Conservation (phyloP, 345 rosid species). For the Murraya koenigii region DNA sequence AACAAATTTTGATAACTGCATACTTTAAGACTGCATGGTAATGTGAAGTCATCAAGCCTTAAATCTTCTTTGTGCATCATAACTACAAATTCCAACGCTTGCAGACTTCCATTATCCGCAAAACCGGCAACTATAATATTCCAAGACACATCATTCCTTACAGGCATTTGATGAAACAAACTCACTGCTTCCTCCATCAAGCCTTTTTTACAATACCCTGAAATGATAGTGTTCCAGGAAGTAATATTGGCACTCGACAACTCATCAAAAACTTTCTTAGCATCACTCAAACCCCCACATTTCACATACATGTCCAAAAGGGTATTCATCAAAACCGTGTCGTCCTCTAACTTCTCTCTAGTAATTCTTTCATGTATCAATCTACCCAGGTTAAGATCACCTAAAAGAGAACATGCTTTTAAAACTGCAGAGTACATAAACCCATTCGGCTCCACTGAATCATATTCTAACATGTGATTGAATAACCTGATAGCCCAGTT, state of each 20-base stretch:
- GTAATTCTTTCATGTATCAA: constrained; percentile 42
- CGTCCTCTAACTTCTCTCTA: constrained; percentile 36
- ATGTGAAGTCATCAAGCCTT: constrained; percentile 56
- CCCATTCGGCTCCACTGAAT: constrained; percentile 45
- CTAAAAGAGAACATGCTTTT: constrained; percentile 61
- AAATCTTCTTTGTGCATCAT: constrained; percentile 62
- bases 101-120: constrained; percentile 45
- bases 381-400: constrained; percentile 53
- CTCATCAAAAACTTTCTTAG: constrained; percentile 40
- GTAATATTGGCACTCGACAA: constrained; percentile 37
- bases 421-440: constrained; percentile 62
- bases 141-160: constrained; percentile 59
- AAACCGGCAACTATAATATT: constrained; percentile 69
- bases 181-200: constrained; percentile 51
- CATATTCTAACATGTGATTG: constrained; percentile 37
- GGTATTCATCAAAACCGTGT: constrained; percentile 63
- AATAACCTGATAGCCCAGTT: constrained; percentile 40
- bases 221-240: constrained; percentile 73
- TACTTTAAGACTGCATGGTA: constrained; percentile 63
- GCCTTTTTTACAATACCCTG: constrained; percentile 64
- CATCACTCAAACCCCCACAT: constrained; percentile 56
- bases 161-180: constrained; percentile 50
- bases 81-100: constrained; percentile 43
- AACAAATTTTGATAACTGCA: constrained; percentile 42
- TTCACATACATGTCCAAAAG: constrained; percentile 75